Conservation (phyloP, 129 eudicot species). For the Ambrosia artemisiifolia region DNA sequence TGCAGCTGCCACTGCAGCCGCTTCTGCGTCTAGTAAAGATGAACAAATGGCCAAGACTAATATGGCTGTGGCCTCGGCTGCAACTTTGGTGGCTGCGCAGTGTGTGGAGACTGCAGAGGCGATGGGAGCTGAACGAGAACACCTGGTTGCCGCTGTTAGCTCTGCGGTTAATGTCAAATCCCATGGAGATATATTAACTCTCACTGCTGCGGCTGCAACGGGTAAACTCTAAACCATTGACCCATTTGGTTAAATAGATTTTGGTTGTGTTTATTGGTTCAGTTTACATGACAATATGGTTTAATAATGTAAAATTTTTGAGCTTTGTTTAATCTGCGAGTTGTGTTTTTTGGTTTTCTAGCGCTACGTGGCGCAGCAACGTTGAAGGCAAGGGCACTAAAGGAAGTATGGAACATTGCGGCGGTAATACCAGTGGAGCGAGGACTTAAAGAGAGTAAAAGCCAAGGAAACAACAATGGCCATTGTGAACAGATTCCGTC, state of each 20-base stretch:
- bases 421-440: slow-evolving; percentile 82
- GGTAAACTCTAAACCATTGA: slow-evolving; percentile 32
- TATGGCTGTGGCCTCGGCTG: slow-evolving; percentile 96
- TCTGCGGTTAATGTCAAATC: slow-evolving; percentile 92
- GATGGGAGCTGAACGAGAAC: slow-evolving; percentile 95
- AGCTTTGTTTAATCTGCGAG: not conserved
- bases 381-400: slow-evolving; percentile 84
- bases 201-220: slow-evolving; percentile 98
- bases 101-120: slow-evolving; percentile 96
- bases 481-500: slow-evolving; percentile 43
- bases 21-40: slow-evolving; percentile 63
- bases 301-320: not conserved
- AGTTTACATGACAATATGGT: no score
- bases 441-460: slow-evolving; percentile 50
- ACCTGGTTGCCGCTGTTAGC: slow-evolving; percentile 78
- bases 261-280: no score
- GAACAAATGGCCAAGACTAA: slow-evolving; percentile 87
- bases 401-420: slow-evolving; percentile 93
- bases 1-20: slow-evolving; percentile 91
- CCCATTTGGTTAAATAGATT: not conserved
- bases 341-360: slow-evolving; percentile 19
- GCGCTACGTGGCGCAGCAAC: slow-evolving; percentile 97
- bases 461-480: slow-evolving; percentile 35
- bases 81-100: slow-evolving; percentile 93
- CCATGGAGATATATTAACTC: slow-evolving; percentile 88